Base-by-base conservation (phyloP, 306 rosid genomes). In the Quillaja saponaria region DNA sequence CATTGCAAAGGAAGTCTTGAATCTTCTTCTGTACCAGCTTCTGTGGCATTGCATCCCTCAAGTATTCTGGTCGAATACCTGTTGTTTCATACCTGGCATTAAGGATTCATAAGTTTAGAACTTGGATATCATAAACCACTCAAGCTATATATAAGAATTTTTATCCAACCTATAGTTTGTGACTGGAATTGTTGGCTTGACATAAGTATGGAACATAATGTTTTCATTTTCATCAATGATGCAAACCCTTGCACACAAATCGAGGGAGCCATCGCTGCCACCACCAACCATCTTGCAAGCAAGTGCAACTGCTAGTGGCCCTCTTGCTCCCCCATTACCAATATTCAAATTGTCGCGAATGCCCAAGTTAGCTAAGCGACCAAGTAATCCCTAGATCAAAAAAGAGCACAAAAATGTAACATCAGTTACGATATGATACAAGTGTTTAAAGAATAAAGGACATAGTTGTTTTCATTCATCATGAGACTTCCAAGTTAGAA, bases 221-320 rank as follows among this genome's bases (percentile, higher is more conserved):
- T 83, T 94, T 52, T 94, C 99, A 5, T 51, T 50, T 46, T 89
- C 95, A 71, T 94, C 97, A 25, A 72, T 76, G 52, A 94, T 76
- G 84, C 97, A 94, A 33, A 94, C 76, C 81, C 90, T 83, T 44
- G 84, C 99, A 69, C 97, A 89, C 1, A 94, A 64, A 67, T 94
- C 97, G 0, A 94, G 56, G 49, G 95, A 83, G 13, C 95, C 95
- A 73, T 89, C 99, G 37, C 86, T 70, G 69, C 99, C 96, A 7
- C 96, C 99, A 1, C 97, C 99, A 25, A 94, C 97, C 95, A 85
- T 86, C 71, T 85, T 94, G 82, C 99, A 89, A 67, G 91, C 91
- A 38, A 94, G 75, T 64, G 96, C 99, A 61, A 94, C 86, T 37
- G 78, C 89, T 50, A 75, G 88, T 12, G 80, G 59, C 16, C 87